phyloP scores from a whole-genome alignment of 2,329 filamentous ascomycete genomes.

The Talaromyces piceae region DNA sequence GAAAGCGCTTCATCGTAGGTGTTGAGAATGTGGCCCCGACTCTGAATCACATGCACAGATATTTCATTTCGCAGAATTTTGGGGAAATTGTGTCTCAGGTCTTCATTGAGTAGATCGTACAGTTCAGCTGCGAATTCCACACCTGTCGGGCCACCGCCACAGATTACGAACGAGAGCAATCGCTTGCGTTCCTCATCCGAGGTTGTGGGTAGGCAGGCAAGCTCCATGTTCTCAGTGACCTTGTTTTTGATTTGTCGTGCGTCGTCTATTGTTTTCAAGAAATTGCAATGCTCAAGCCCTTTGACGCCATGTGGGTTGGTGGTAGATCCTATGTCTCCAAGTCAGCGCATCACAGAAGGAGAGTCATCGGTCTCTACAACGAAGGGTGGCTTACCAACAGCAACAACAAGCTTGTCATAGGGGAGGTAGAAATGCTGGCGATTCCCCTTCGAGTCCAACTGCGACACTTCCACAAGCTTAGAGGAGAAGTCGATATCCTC shows the following conservation, averaged over 20 bases:
- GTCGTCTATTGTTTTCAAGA: conserved; percentile 91
- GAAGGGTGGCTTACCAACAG: conserved; percentile 53
- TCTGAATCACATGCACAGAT: conserved; percentile 94
- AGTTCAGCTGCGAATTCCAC: conserved; percentile 97
- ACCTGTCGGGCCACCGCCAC: conserved; percentile 89
- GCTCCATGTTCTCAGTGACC: conserved; percentile 81
- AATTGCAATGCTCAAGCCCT: conserved; percentile 86
- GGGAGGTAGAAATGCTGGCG: conserved; percentile 82
- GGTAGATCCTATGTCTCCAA: conserved; percentile 65
- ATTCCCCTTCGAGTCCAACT: conserved; percentile 62
- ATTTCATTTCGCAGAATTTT: conserved; percentile 92
- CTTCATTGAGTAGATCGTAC: conserved; percentile 93
- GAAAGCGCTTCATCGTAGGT: conserved; percentile 96
- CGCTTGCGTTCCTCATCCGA: conserved; percentile 78
- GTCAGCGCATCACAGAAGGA: no score
- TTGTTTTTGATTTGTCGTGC: conserved; percentile 82
- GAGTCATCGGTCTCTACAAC: no score
- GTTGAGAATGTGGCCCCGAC: conserved; percentile 88
- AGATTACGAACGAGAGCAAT: conserved; percentile 90
- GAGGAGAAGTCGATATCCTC: conserved; percentile 87
- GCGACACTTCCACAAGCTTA: conserved; percentile 81
- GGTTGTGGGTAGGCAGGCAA: conserved; percentile 87
- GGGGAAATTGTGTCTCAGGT: conserved; percentile 75
- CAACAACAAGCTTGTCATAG: conserved; percentile 93
- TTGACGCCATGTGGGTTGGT: conserved; percentile 96